A percentile compares a stretch with the other conserved stretches of the same genome.
Evolutionary conservation across 1,139 yeast species (phyloP).

Genomic region (Taphrina sp.): DNA sequence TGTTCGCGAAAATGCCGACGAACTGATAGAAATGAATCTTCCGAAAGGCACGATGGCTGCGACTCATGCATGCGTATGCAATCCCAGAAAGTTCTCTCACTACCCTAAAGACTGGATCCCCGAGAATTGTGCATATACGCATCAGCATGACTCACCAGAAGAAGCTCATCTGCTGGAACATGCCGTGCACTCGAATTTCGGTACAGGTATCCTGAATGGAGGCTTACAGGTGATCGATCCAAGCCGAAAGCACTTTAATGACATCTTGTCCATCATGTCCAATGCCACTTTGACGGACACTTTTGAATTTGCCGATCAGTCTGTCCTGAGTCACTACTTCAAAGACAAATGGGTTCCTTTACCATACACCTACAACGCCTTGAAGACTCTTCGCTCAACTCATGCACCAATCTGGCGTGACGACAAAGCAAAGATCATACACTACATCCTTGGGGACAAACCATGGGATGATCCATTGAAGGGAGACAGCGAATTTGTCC

Average conservation of each 20-base stretch:
- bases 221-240: conserved; percentile 56
- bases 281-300: conserved; percentile 45
- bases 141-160: conserved; percentile 40
- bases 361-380: conserved; percentile 54
- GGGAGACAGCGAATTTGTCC: conserved; percentile 42
- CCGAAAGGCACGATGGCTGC: conserved; percentile 52
- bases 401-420: conserved; percentile 52
- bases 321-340: conserved; percentile 55
- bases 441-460: conserved; percentile 53
- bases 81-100: conserved; percentile 53
- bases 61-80: conserved; percentile 60
- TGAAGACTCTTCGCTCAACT: conserved; percentile 51
- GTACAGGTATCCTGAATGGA: conserved; percentile 55
- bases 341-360: conserved; percentile 52
- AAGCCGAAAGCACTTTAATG: conserved; percentile 43
- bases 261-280: conserved; percentile 47
- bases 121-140: conserved; percentile 53
- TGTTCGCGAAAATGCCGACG: conserved; percentile 56
- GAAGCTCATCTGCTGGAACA: conserved; percentile 40
- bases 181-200: conserved; percentile 49
- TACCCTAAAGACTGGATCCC: conserved; percentile 56
- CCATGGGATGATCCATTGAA: conserved; percentile 52
- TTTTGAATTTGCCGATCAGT: conserved; percentile 59
- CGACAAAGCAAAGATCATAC: conserved; percentile 53
- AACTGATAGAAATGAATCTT: conserved; percentile 51